Base-by-base conservation (phyloP, 768 basidiomycete genomes). In the Atractiella rhizophila region DNA sequence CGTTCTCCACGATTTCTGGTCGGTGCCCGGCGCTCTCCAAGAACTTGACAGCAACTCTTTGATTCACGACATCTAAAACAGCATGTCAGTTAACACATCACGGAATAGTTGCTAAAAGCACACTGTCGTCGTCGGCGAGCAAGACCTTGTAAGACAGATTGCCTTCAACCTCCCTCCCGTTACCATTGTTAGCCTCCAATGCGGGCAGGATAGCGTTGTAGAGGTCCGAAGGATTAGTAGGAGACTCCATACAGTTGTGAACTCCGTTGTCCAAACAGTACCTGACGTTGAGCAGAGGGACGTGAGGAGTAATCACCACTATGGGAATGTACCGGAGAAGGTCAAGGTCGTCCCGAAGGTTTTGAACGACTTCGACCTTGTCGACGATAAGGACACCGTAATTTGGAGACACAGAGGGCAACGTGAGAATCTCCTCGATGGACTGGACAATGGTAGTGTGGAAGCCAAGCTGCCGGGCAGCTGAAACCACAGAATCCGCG, bases 1-100 rank as follows among this genome's bases (percentile, higher is more conserved):
- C 88, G 55, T 98, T 96, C 65, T 96, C 88, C 15, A 86, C 91
- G 43, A 96, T 83, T 64, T 91, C 82, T 20, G 91, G 83, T 8
- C 71, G 68, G 55, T 96, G 91, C 0, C 91, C 86, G 41, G 85
- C 85, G 55, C 80, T 83, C 61, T 96, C 88, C 12, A 98, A 63
- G 45, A 96, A 80, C 65, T 88, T 91, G 46, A 91, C 76, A 0
- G 91, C 91, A 8, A 96, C 63, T 58, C 88, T 88, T 65, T 86
- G 82, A 58, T 86, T 85, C 40, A 88, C 54, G 24, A 52, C 39
- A 44, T 53, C 51, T 48, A 39, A 4, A 5, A 7, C 16, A 20
- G 11, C n/a, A 8, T 0, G 30, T 3, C 3, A 12, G n/a, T 29
- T 27, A 26, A 29, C 26, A 34, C 28, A 20, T 16, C 19, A 4